phyloP scores from a whole-genome alignment of 208 protist species.

The Wallacemonas sp. region DNA sequence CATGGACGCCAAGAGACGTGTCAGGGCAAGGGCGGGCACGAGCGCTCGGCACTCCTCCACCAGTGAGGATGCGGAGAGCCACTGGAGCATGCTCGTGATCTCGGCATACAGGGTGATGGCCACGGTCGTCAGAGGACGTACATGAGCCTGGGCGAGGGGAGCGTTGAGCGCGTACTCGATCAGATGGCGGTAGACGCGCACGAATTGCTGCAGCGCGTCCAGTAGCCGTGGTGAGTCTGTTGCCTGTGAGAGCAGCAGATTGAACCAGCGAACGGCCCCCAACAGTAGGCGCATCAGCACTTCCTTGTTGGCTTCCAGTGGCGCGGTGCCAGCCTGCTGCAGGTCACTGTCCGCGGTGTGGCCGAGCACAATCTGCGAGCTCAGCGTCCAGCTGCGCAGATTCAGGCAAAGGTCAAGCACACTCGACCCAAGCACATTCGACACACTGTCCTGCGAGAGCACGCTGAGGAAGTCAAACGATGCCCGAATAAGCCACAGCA shows the following conservation, averaged over 20 bases:
- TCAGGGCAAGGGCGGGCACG: slow-evolving; percentile 51
- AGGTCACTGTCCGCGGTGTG: slow-evolving; percentile 24
- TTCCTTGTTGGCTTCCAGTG: slow-evolving; percentile 59
- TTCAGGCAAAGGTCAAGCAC: slow-evolving; percentile 45
- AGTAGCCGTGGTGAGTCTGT: slow-evolving; percentile 46
- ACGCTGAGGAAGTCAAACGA: slow-evolving; percentile 64
- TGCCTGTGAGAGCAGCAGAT: slow-evolving; percentile 49
- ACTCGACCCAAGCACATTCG: slow-evolving; percentile 57
- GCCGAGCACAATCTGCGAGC: slow-evolving; percentile 54
- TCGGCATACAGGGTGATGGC: slow-evolving; percentile 57
- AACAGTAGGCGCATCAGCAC: slow-evolving; percentile 61
- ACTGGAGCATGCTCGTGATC: slow-evolving; percentile 51
- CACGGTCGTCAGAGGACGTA: slow-evolving; percentile 25
- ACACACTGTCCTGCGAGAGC: slow-evolving; percentile 47
- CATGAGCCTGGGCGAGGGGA: slow-evolving; percentile 13
- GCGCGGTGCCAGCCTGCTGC: slow-evolving; percentile 12
- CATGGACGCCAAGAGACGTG: slow-evolving; percentile 45
- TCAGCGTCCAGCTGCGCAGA: slow-evolving; percentile 66
- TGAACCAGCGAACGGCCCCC: slow-evolving; percentile 58
- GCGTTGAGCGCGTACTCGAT: slow-evolving; percentile 57
- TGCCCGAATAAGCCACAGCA: slow-evolving; percentile 48
- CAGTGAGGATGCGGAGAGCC: slow-evolving; percentile 47
- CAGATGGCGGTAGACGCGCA: slow-evolving; percentile 49
- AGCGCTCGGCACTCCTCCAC: slow-evolving; percentile 59
- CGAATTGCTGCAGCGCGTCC: slow-evolving; percentile 56